Evolutionary conservation across 2,329 filamentous ascomycete species (phyloP), one percentile per base, ranked within the genome.

Genomic region (Raffaelea deltoideospora): DNA sequence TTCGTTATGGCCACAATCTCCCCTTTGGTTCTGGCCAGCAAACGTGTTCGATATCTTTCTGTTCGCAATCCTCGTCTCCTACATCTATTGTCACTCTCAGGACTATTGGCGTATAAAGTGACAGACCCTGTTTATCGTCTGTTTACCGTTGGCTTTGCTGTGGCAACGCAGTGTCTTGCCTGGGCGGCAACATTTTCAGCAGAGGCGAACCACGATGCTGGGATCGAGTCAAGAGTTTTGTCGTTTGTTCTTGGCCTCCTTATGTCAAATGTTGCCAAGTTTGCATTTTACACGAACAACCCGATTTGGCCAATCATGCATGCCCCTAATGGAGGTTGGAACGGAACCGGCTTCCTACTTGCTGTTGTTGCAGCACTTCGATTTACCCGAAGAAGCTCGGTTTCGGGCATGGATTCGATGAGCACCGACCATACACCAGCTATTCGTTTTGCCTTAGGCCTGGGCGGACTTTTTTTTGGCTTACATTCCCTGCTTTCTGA

Each of bases 271-370:
- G 70, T 93, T 37, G 76, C 84, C 48, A 98, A 98, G 55, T 96
- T 93, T 53, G 84, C 87, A 0, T 93, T 79, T 67, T 72, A 78
- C 53, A 95, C 88, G 17, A 96, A 94, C 58, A 98, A 98, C 54
- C 90, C 90, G 0, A 75, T 96, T 42, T 98, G 90, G 90, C 87
- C 90, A 1, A 81, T 90, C 43, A 82, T 96, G 72, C 81, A 95
- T 54, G 74, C 76, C 22, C 72, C 69, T 9, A 98, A 94, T 53
- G 90, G 90, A 27, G 90, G 90, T 3, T 87, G 82, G 76, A 98
- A 98, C 57, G 84, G 80, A 43, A 71, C 77, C 17, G 90, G 87
- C 21, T 63, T 96, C 33, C 56, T 72, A 13, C 57, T 98, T 11
- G 90, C 79, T 31, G 50, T 92, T 19, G 52, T 92, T 9, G 80